Conservation (phyloP, 1,284 basidiomycete genomes). For the Fomitopsis palustris region DNA sequence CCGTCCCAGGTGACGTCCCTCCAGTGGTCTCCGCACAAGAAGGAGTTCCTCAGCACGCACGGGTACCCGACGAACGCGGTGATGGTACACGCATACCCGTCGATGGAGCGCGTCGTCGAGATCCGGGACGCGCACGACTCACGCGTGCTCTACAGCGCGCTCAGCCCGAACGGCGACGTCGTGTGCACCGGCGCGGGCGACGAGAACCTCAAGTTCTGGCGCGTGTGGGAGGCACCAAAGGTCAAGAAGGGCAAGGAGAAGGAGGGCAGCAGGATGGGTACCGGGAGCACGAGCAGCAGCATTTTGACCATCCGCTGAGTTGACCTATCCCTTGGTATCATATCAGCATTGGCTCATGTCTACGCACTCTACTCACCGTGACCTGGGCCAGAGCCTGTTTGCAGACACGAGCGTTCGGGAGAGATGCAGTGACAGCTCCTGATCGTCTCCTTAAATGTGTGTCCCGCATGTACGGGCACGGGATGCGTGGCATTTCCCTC, state of each 20-base stretch:
- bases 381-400: too few relatives aligned
- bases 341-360: too few relatives aligned
- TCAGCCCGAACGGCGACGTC: constrained; percentile 85
- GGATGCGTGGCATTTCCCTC: too few relatives aligned
- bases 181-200: constrained; percentile 90
- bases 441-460: too few relatives aligned
- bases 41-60: constrained; percentile 92
- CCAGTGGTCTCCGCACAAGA: constrained; percentile 85
- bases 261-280: constrained; percentile 25
- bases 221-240: constrained; percentile 64
- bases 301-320: constrained; percentile 27
- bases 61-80: constrained; percentile 73
- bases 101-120: constrained; percentile 76
- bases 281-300: constrained; percentile 25
- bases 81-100: constrained; percentile 48
- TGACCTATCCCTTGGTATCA: too few relatives aligned
- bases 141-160: constrained; percentile 80
- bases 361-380: too few relatives aligned
- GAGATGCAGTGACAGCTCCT: too few relatives aligned
- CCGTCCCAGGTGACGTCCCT: constrained; percentile 92
- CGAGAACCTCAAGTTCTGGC: constrained; percentile 94
- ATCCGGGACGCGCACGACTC: constrained; percentile 91
- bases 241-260: constrained; percentile 50
- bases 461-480: too few relatives aligned
- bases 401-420: too few relatives aligned